Conservation (phyloP, 257 asterid genomes). For the Plectranthus barbatus region DNA sequence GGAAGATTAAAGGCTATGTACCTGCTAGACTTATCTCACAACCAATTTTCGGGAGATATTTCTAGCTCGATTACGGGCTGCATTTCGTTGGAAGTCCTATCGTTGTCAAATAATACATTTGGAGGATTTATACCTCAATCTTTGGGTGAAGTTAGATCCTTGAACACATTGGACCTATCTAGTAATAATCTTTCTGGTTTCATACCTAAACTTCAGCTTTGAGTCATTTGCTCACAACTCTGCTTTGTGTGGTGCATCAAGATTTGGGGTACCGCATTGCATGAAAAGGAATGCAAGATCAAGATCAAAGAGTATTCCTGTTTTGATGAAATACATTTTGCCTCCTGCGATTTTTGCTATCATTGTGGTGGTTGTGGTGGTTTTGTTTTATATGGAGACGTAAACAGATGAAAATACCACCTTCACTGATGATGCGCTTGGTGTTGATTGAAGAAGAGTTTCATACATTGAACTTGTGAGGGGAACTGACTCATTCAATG, state of each 20-base stretch:
- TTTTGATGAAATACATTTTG: too few relatives aligned
- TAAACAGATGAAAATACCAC: background rate
- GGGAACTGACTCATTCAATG: too few relatives aligned
- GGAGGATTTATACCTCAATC: conserved; percentile 22
- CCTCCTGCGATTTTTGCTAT: too few relatives aligned
- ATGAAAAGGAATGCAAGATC: too few relatives aligned
- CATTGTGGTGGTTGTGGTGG: too few relatives aligned
- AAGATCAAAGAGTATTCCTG: background rate
- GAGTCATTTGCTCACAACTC: background rate
- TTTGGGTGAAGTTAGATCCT: too few relatives aligned
- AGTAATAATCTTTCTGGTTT: background rate
- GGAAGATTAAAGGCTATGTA: too few relatives aligned
- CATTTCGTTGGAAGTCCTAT: background rate
- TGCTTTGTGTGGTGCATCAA: too few relatives aligned
- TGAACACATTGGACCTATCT: too few relatives aligned
- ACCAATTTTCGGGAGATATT: too few relatives aligned
- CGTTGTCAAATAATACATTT: conserved; percentile 7
- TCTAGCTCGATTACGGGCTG: conserved; percentile 6
- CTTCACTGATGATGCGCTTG: background rate
- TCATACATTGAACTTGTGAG: conserved; percentile 24
- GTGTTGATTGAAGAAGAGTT: conserved; percentile 14
- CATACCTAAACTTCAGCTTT: conserved; percentile 14
- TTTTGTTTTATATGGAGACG: conserved; percentile 8
- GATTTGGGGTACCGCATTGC: too few relatives aligned
- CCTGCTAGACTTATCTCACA: too few relatives aligned